Percentiles rank a stretch among this genome's conserved stretches.
phyloP scores from a whole-genome alignment of 2,329 filamentous ascomycete genomes.

The Ceratocystis alfenasii region DNA sequence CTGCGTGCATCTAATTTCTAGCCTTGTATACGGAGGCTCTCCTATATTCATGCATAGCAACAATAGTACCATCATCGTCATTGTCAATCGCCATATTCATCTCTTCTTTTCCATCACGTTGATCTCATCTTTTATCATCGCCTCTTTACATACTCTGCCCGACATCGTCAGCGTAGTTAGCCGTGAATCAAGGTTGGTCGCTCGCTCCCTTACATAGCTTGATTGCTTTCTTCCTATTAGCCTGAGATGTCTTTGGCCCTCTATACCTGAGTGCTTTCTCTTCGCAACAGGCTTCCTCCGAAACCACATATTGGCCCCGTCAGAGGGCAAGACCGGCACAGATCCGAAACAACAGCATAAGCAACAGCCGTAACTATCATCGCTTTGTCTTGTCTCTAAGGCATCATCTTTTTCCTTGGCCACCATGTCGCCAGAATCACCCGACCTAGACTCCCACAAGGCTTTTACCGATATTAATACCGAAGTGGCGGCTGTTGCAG shows the following conservation, averaged over 20 bases:
- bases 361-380: background rate
- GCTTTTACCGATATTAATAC: slow-evolving; percentile 20
- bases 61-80: background rate
- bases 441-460: slow-evolving; percentile 14
- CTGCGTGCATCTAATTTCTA: background rate
- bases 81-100: background rate
- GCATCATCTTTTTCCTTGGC: background rate
- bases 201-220: background rate
- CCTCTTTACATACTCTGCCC: background rate
- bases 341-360: background rate
- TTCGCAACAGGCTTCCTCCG: background rate
- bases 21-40: background rate
- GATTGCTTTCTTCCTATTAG: background rate
- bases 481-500: slow-evolving; percentile 23
- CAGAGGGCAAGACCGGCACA: background rate
- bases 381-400: background rate
- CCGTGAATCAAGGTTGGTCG: too few species aligned
- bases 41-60: background rate
- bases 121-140: background rate
- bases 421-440: background rate
- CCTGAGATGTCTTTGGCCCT: background rate
- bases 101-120: background rate
- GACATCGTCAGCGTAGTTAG: background rate
- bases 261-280: background rate
- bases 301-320: background rate